phyloP scores from a whole-genome alignment of 805 yeast species.

The Candida parachauliodes region DNA sequence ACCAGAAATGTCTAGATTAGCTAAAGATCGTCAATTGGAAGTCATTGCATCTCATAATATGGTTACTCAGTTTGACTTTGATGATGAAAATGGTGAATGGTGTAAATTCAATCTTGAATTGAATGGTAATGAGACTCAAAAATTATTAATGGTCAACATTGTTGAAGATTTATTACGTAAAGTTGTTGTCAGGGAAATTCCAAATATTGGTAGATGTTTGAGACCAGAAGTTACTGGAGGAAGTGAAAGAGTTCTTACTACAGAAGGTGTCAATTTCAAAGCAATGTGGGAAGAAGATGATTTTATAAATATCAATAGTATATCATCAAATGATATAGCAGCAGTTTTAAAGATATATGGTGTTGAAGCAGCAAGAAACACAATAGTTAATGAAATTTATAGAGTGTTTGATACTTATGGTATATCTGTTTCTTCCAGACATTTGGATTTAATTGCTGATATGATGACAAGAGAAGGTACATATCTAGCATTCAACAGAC shows the following conservation, averaged over 20 bases:
- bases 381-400: constrained; percentile 92
- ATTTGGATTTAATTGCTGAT: constrained; percentile 94
- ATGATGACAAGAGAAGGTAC: constrained; percentile 99
- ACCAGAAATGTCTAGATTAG: constrained; percentile 48
- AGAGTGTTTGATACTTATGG: constrained; percentile 96
- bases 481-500: constrained; percentile 94
- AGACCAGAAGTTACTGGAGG: constrained; percentile 67
- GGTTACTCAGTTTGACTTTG: constrained; percentile 81
- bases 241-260: constrained; percentile 76
- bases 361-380: constrained; percentile 98
- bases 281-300: constrained; percentile 99
- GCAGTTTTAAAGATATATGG: constrained; percentile 91
- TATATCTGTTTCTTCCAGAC: constrained; percentile 87
- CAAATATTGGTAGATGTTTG: constrained; percentile 88
- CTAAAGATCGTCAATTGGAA: constrained; percentile 82
- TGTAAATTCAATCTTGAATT: constrained; percentile 85
- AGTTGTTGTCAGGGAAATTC: constrained; percentile 90
- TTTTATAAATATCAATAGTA: constrained; percentile 84
- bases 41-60: constrained; percentile 70
- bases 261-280: constrained; percentile 97
- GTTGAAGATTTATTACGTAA: constrained; percentile 87
- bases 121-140: constrained; percentile 74
- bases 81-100: constrained; percentile 86
- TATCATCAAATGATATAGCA: constrained; percentile 87
- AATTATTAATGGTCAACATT: constrained; percentile 94